These are phyloP conservation scores for Globisporangium polare DNA, from an alignment of 352 stramenopile species.

Conservation along the genomic window DNA sequence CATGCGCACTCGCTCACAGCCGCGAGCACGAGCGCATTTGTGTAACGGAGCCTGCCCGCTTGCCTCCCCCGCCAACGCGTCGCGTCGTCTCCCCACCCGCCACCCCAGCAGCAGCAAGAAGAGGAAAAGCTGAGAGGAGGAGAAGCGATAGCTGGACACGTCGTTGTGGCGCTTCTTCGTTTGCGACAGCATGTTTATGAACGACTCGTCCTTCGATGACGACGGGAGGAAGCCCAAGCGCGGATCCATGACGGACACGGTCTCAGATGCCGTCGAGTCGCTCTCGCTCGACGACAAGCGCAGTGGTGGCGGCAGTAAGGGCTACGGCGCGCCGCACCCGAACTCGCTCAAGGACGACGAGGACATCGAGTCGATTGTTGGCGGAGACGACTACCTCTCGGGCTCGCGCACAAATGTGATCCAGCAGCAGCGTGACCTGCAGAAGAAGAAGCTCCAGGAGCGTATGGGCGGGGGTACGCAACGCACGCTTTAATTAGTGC, in stretches of 20 bases:
- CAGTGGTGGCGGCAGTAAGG: constrained; percentile 18
- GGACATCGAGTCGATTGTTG: constrained; percentile 54
- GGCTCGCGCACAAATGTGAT: constrained; percentile 74
- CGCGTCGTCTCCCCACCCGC: neutral
- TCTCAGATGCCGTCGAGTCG: constrained; percentile 61
- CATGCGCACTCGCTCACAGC: neutral
- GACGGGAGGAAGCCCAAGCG: constrained; percentile 29
- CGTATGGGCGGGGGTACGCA: constrained; percentile 67
- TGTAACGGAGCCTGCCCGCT: constrained; percentile 1
- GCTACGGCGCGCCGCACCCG: constrained; percentile 40
- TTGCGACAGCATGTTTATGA: constrained; percentile 77
- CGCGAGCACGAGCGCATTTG: neutral
- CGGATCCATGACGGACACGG: constrained; percentile 23
- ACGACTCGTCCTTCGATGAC: constrained; percentile 72
- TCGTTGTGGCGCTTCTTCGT: neutral
- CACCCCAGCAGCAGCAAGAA: constrained; percentile 1
- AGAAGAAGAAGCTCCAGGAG: constrained; percentile 87
- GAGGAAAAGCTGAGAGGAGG: neutral
- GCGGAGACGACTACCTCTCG: constrained; percentile 49
- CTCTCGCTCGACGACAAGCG: constrained; percentile 54
- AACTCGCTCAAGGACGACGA: constrained; percentile 81
- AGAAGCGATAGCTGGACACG: neutral
- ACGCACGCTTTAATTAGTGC: neutral
- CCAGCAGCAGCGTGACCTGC: constrained; percentile 78
- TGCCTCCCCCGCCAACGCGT: neutral